Conservation (phyloP, 805 yeast species). For the Isabelozyma gotoi region DNA sequence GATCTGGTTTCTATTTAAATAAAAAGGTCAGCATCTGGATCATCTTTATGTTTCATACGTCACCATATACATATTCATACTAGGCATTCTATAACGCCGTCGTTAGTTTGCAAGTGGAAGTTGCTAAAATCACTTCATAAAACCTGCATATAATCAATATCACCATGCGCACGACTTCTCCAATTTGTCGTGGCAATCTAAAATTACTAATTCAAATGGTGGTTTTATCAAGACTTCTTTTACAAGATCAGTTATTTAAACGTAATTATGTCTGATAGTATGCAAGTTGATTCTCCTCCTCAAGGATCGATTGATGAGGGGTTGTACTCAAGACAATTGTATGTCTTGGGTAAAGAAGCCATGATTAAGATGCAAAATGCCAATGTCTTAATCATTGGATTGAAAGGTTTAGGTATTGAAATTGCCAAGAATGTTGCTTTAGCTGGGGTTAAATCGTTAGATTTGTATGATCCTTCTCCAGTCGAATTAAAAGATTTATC, state of each 20-base stretch:
- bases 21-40: no score
- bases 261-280: conserved; percentile 22
- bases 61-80: no score
- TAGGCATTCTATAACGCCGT: no score
- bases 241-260: not conserved
- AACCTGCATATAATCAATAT: not conserved
- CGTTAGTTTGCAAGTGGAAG: no score
- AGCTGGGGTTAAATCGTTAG: conserved; percentile 93
- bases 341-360: conserved; percentile 96
- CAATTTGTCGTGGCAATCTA: not conserved
- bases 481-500: conserved; percentile 73
- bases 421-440: conserved; percentile 94
- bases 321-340: conserved; percentile 92
- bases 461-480: conserved; percentile 78
- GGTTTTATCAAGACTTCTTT: not conserved
- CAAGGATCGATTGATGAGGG: conserved; percentile 77
- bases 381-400: conserved; percentile 86
- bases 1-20: no score
- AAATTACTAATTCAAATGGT: not conserved
- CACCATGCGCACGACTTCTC: conserved; percentile 1
- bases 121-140: no score
- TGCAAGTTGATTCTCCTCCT: conserved; percentile 45
- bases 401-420: conserved; percentile 92
- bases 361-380: conserved; percentile 96
- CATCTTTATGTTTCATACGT: no score